A percentile compares a stretch with the other conserved stretches of the same genome.
Conservation (phyloP, 495 filamentous ascomycete genomes). For the Penicillium tannophilum region DNA sequence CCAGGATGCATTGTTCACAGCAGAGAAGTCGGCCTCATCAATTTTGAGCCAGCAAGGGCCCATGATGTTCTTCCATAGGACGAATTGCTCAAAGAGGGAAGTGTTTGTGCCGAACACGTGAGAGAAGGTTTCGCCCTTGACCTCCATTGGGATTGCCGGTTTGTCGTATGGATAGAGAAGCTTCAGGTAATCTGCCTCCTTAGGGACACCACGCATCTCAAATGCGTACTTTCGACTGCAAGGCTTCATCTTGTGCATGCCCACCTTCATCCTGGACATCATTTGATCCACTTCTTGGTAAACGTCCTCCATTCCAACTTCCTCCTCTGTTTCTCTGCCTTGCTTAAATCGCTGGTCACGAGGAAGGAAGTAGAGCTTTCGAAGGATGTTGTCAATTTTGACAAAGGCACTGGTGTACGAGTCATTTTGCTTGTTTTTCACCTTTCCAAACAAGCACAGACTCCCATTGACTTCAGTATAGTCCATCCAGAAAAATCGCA, state of each 20-base stretch:
- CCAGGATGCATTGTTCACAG: constrained; percentile 91
- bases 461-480: constrained; percentile 92
- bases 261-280: constrained; percentile 81
- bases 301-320: constrained; percentile 87
- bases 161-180: constrained; percentile 89
- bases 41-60: constrained; percentile 97
- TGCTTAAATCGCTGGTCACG: constrained; percentile 67
- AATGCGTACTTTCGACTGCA: constrained; percentile 94
- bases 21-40: constrained; percentile 75
- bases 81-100: constrained; percentile 94
- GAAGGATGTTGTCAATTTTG: constrained; percentile 91
- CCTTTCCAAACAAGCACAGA: constrained; percentile 94
- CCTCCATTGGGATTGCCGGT: constrained; percentile 66
- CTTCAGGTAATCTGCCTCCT: constrained; percentile 89
- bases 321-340: constrained; percentile 71
- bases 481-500: constrained; percentile 96
- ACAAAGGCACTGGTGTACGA: constrained; percentile 88
- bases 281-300: constrained; percentile 83
- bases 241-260: constrained; percentile 90
- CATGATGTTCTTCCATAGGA: constrained; percentile 97
- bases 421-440: constrained; percentile 82
- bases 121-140: constrained; percentile 87
- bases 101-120: constrained; percentile 95
- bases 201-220: constrained; percentile 83
- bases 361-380: constrained; percentile 92